Evolutionary conservation across 108 stramenopile species (phyloP), one percentile per base, ranked within the genome.

Genomic region (Seminavis robusta): DNA sequence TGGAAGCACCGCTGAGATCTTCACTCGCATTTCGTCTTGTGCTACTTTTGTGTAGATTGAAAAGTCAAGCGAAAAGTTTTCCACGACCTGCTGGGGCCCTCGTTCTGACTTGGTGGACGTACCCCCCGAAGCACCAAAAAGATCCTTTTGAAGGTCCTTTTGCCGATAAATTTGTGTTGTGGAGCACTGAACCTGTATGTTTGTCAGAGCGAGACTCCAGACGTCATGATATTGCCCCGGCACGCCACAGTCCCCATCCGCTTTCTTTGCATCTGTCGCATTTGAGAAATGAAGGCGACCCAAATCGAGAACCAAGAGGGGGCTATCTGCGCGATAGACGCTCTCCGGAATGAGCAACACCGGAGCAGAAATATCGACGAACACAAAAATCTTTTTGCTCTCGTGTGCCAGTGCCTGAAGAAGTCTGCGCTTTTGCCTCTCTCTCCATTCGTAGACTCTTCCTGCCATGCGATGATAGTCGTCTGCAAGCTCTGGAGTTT

Each of bases 41-140:
- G 56, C 69, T 52, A 86, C 45, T 27, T 47, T 69, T 8, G 79
- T 83, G 29, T 48, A 52, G 29, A 81, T 60, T 0, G 34, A 41
- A 48, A 87, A 83, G 23, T 76, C 67, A 19, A 87, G 57, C 4
- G 79, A 80, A 59, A 87, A 87, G 4, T 81, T 76, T 61, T 87
- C 86, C 21, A 87, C 65, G n/a, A 86, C 24, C 25, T 67, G 65
- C 11, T 55, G 50, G 17, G 17, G 9, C 29, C 7, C 32, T n/a
- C n/a, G n/a, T n/a, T n/a, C n/a, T n/a, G 45, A 17, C 31, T 32
- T 16, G 32, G 3, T 5, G 34, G 19, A 41, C 4, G 4, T 19
- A 7, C 4, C 10, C 33, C n/a, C n/a, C n/a, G n/a, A n/a, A n/a
- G n/a, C n/a, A n/a, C n/a, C n/a, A n/a, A n/a, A n/a, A n/a, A n/a